Base-by-base conservation (phyloP, 2,329 filamentous ascomycete species). In the Ophiostoma angusticollis region DNA sequence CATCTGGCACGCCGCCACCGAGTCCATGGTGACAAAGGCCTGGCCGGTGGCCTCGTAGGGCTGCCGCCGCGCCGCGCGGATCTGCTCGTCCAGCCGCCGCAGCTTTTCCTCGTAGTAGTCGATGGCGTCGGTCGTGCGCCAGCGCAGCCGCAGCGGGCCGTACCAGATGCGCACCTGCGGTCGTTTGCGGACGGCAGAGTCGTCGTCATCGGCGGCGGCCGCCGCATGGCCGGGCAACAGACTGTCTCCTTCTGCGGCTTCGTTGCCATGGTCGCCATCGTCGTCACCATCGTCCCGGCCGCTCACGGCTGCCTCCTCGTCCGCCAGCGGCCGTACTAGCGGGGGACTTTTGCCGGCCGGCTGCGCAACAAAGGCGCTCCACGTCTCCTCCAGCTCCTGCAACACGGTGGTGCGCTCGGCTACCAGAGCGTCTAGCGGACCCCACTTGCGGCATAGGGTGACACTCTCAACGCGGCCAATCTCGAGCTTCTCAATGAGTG, bases 1-100 rank as follows among this genome's bases (percentile, higher is more conserved):
- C 86, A 96, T 94, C 62, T 98, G 91, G 49, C 75, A 79, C 23
- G 87, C 80, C 12, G 87, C 84, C 35, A 94, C 91, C 4, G 85
- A 91, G 61, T 95, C 84, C 85, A 98, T 93, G 0, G 91, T 96
- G 28, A 98, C 84, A 57, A 98, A 95, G 1, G 93, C 93, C 44
- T 93, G 71, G 35, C 89, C 80, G 1, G 79, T 87, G 0, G 91
- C 69, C 6, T 70, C 63, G 51, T 86, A 96, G 4, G 81, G 71
- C 56, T 84, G 83, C 51, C 76, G 74, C 21, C 91, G 75, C 9
- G 85, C 74, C 7, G 61, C 60, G 7, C 61, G 58, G 36, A 98
- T 84, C 47, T 78, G 70, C 35, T 84, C 80, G 48, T 98, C 89
- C 3, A 93, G 58, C 13, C 71, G 69, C 19, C 81, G 78, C 25